Conservation (phyloP, 257 asterid species). For the Striga asiatica region DNA sequence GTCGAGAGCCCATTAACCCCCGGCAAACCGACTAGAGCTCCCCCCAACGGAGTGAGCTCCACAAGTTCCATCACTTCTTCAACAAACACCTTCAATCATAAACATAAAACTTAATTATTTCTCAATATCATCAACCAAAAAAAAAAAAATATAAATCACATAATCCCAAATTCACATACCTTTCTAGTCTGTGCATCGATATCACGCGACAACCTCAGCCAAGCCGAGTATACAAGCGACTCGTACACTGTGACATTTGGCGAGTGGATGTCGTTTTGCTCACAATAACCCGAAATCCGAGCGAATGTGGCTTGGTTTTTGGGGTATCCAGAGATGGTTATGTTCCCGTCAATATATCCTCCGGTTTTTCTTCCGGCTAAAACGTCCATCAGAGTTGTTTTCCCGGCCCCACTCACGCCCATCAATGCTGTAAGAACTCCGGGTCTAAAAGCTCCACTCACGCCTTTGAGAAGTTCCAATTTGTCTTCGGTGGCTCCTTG, state of each 20-base stretch:
- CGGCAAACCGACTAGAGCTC: conserved; percentile 41
- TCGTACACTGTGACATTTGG: neutral
- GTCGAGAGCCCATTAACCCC: conserved; percentile 44
- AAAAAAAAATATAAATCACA: too few species aligned
- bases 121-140: too few species aligned
- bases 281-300: neutral
- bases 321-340: conserved; percentile 52
- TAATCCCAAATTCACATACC: conserved; percentile 24
- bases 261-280: neutral
- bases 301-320: neutral
- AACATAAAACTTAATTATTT: too few species aligned
- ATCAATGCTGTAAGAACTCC: conserved; percentile 61
- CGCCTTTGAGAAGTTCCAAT: conserved; percentile 46
- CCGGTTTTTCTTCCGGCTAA: conserved; percentile 72
- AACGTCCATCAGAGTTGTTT: conserved; percentile 80
- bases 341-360: conserved; percentile 54
- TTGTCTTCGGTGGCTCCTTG: conserved; percentile 42
- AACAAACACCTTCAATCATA: too few species aligned
- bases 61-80: conserved; percentile 66
- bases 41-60: conserved; percentile 33
- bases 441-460: conserved; percentile 66
- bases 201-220: conserved; percentile 51
- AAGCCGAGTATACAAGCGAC: conserved; percentile 42
- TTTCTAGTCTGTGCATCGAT: conserved; percentile 34
- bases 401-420: conserved; percentile 77